phyloP scores from a whole-genome alignment of 441 rosid species.

The Flueggea neowawraea region DNA sequence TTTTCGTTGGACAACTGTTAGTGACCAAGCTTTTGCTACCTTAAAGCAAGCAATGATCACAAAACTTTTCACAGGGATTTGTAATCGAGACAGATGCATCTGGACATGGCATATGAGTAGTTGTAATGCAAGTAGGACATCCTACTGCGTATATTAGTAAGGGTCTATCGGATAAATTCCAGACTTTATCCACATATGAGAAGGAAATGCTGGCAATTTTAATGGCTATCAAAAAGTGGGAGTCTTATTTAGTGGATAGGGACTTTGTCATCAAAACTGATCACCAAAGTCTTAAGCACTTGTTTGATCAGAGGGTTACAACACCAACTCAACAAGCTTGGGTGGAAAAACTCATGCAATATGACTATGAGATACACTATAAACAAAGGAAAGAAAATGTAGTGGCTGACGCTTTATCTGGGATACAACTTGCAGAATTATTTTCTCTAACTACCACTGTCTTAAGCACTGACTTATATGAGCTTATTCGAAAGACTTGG shows the following conservation, averaged over 20 bases:
- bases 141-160: background rate
- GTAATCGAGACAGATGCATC: no score
- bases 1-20: background rate
- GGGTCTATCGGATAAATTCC: slow-evolving; percentile 1
- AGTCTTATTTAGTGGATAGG: no score
- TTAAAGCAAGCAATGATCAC: background rate
- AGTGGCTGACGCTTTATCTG: background rate
- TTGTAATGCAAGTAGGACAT: background rate
- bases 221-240: no score
- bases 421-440: background rate
- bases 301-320: no score
- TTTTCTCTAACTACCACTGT: background rate
- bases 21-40: background rate
- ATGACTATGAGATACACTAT: background rate
- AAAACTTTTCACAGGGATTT: background rate
- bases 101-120: background rate
- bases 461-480: background rate
- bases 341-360: no score
- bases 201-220: no score
- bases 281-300: no score
- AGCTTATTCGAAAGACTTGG: no score
- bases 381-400: background rate
- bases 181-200: no score
- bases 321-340: no score
- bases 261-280: no score